Conservation (phyloP, 805 yeast genomes). For the Candida multigemmis region DNA sequence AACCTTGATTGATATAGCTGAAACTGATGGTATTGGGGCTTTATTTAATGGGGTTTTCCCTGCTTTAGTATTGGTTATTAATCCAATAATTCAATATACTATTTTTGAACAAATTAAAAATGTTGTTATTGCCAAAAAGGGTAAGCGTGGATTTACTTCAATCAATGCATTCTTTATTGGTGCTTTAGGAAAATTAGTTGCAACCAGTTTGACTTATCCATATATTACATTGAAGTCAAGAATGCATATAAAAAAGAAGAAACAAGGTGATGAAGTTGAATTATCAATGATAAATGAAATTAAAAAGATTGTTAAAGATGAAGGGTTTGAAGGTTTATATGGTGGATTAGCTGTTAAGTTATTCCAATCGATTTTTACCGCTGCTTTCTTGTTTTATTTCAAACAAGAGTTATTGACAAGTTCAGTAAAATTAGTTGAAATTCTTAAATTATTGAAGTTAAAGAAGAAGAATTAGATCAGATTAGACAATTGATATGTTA, state of each 20-base stretch:
- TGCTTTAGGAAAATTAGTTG: constrained; percentile 80
- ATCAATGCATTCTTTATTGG: constrained; percentile 79
- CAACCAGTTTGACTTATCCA: constrained; percentile 88
- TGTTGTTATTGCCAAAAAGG: constrained; percentile 44
- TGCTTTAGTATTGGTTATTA: constrained; percentile 74
- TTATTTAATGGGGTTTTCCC: constrained; percentile 84
- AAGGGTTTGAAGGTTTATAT: constrained; percentile 72
- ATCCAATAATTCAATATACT: constrained; percentile 90
- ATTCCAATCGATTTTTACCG: constrained; percentile 75
- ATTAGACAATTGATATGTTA: too few species aligned
- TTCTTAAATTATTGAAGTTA: constrained; percentile 20
- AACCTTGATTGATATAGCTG: constrained; percentile 53
- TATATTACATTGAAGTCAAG: constrained; percentile 84
- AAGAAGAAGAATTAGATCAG: too few species aligned
- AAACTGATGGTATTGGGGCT: constrained; percentile 61
- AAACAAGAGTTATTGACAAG: constrained; percentile 73
- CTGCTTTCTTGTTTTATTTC: constrained; percentile 84
- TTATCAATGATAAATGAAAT: constrained; percentile 42
- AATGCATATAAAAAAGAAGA: constrained; percentile 59
- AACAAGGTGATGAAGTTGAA: constrained; percentile 11
- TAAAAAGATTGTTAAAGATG: constrained; percentile 50
- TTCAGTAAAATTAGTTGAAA: constrained; percentile 44
- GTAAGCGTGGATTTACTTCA: constrained; percentile 47
- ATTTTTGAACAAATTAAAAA: constrained; percentile 82
- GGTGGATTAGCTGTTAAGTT: constrained; percentile 76